phyloP scores from a whole-genome alignment of 352 stramenopile genomes.

The Phytophthora europaea region DNA sequence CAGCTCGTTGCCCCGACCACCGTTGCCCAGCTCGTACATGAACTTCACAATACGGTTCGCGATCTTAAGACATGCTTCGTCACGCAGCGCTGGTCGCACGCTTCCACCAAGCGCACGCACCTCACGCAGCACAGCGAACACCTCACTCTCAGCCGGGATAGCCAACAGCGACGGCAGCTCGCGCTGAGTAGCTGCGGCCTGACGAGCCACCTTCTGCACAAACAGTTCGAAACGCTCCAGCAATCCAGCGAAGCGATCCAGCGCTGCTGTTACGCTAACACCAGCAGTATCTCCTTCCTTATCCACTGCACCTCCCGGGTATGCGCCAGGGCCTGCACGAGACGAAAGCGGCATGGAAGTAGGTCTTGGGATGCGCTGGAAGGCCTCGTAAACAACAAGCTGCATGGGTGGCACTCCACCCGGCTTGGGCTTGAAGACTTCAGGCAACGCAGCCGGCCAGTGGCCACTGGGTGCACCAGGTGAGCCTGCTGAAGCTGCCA shows the following conservation, averaged over 20 bases:
- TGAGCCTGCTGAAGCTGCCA: conserved; percentile 45
- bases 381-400: conserved; percentile 98
- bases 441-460: conserved; percentile 87
- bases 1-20: conserved; percentile 91
- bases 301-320: conserved; percentile 46
- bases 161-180: conserved; percentile 78
- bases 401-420: conserved; percentile 94
- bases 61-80: conserved; percentile 96
- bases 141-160: conserved; percentile 83
- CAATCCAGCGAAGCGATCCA: conserved; percentile 86
- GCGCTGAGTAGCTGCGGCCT: conserved; percentile 74
- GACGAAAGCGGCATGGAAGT: conserved; percentile 87
- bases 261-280: conserved; percentile 73
- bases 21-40: conserved; percentile 94
- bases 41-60: conserved; percentile 98
- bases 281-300: conserved; percentile 60
- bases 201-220: conserved; percentile 88
- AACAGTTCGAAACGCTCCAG: conserved; percentile 92
- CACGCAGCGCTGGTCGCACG: conserved; percentile 81
- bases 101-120: conserved; percentile 76
- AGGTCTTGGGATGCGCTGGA: conserved; percentile 95
- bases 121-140: conserved; percentile 86
- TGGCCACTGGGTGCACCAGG: conserved; percentile 52
- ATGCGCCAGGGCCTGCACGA: conserved; percentile 47
- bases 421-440: conserved; percentile 95